Base-by-base conservation (phyloP, 192 early-diverging fungal species). In the Dispira parvispora region DNA sequence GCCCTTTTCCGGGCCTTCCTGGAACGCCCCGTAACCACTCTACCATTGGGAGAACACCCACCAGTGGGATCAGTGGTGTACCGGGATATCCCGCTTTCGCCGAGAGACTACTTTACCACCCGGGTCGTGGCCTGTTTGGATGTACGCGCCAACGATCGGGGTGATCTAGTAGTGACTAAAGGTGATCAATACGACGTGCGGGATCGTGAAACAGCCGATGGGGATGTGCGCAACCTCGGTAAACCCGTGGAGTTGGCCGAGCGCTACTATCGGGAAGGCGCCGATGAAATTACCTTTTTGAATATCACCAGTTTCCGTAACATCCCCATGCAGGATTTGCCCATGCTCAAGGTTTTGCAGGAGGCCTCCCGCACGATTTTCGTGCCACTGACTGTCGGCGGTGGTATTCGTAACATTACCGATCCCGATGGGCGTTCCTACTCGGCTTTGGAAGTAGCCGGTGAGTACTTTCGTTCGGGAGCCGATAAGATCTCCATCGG, bases 401-500 rank as follows among this genome's bases (percentile, higher is more conserved):
- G 97, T 42, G 97, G 97, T 20, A 96, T 99, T 70, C 83, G 95
- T 54, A 90, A 98, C 66, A 75, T 96, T 11, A 78, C 69, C 12
- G 89, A 99, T 53, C 91, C 92, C 32, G 86, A 88, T 65, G 91
- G 89, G 14, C 69, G 77, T 21, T 53, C 80, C 28, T 84, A 85
- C 71, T 75, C 94, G 0, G 97, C 97, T 0, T 77, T 97, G 12
- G 82, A 96, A n/a, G 97, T 99, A n/a, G 97, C 94, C 6, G 91
- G 91, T 43, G 92, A 90, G 72, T 99, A 99, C 70, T 99, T 99
- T 78, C 80, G 97, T 18, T 95, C 90, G 16, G 97, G 97, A 8
- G 97, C 97, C 3, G 97, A 99, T 74, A 99, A 99, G 73, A 92
- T 99, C 9, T 96, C 92, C 18, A 99, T 99, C 68, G 97, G 97